Percentiles rank a stretch among this genome's conserved stretches.
Evolutionary conservation across 192 early-diverging fungal species (phyloP).

Genomic region (Coemansia sp.): DNA sequence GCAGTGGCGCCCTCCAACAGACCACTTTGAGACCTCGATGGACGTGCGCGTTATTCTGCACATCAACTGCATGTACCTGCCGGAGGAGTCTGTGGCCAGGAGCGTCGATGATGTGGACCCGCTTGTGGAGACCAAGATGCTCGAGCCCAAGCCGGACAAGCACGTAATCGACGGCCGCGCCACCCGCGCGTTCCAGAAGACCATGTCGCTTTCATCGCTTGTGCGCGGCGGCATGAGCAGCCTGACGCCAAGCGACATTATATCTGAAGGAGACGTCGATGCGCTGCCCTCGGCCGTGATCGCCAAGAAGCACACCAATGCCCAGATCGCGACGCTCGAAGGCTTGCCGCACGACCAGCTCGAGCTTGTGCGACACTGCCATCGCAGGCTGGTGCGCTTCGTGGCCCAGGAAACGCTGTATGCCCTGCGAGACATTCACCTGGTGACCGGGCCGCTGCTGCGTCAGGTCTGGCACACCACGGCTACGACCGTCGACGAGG

Average conservation of each 20-base stretch:
- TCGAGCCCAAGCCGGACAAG: conserved; percentile 33
- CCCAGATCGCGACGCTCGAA: conserved; percentile 44
- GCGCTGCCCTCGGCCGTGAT: conserved; percentile 28
- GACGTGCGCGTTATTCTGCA: conserved; percentile 48
- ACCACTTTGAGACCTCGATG: conserved; percentile 49
- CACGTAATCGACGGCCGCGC: conserved; percentile 31
- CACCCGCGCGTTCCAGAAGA: conserved; percentile 43
- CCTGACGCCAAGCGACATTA: conserved; percentile 1
- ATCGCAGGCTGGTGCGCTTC: conserved; percentile 44
- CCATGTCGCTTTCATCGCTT: conserved; percentile 49
- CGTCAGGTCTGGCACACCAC: conserved; percentile 53
- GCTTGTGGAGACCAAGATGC: neutral
- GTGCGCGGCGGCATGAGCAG: conserved; percentile 14
- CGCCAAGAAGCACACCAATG: conserved; percentile 31
- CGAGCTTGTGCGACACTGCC: conserved; percentile 41
- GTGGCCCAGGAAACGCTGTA: conserved; percentile 49
- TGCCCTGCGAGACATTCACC: conserved; percentile 42
- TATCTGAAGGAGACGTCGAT: conserved; percentile 3
- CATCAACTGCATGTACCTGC: conserved; percentile 48
- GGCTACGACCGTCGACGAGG: conserved; percentile 48
- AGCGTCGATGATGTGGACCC: conserved; percentile 1
- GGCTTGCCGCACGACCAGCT: conserved; percentile 47
- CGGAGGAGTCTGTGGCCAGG: conserved; percentile 10
- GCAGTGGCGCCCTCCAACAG: conserved; percentile 42
- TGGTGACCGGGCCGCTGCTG: conserved; percentile 43